phyloP scores from a whole-genome alignment of 805 yeast species.

The Metschnikowia peoriensis region DNA sequence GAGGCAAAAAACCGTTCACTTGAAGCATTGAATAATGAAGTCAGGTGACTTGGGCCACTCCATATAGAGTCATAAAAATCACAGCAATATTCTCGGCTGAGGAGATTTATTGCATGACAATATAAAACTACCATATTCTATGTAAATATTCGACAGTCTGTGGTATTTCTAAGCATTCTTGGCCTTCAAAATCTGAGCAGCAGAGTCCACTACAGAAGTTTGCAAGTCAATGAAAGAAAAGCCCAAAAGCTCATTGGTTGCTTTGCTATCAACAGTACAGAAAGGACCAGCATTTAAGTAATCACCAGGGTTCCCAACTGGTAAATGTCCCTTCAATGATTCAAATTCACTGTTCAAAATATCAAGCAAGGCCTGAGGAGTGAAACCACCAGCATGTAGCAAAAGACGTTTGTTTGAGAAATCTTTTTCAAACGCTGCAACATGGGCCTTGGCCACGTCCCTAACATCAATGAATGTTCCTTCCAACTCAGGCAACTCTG shows the following conservation, averaged over 20 bases:
- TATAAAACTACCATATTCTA: no score
- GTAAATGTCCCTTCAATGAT: conserved; percentile 40
- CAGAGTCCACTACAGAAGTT: conserved; percentile 39
- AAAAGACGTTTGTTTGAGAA: conserved; percentile 13
- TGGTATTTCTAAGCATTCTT: no score
- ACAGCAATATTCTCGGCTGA: no score
- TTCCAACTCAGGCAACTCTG: conserved; percentile 17
- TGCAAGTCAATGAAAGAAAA: conserved; percentile 37
- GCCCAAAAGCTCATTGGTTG: conserved; percentile 32
- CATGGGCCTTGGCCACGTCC: conserved; percentile 18
- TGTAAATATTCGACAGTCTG: no score
- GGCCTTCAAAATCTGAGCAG: conserved; percentile 32
- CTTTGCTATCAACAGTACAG: conserved; percentile 35
- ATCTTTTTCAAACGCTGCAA: conserved; percentile 17
- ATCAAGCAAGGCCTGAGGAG: conserved; percentile 31
- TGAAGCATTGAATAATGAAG: no score
- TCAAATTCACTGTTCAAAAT: conserved; percentile 45
- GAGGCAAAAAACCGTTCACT: no score
- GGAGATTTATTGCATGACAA: no score
- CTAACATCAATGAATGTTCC: conserved; percentile 46
- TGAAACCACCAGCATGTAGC: conserved; percentile 28
- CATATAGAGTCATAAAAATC: no score
- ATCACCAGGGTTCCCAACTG: conserved; percentile 42
- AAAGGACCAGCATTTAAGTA: no score
- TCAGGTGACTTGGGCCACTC: no score